These are phyloP conservation scores for Pseudogymnoascus sp. DNA, from an alignment of 2,329 filamentous ascomycete species.

Conservation along the genomic window DNA sequence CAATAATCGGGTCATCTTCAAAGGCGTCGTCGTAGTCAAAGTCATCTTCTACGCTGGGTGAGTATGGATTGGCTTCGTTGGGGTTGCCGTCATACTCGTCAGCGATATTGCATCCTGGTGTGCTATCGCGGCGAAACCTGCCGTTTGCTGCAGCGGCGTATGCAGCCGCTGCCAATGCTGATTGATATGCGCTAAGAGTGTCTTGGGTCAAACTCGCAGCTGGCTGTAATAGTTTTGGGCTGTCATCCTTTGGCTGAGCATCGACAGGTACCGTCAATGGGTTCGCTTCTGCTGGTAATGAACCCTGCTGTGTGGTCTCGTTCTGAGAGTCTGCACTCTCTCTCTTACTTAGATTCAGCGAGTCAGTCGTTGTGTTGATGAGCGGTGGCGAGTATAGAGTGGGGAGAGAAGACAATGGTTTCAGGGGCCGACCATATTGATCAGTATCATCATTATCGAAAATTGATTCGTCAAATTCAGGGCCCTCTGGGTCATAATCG, in stretches of 20 bases:
- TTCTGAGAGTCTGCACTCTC: slow-evolving; percentile 4
- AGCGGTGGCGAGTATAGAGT: slow-evolving; percentile 25
- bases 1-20: slow-evolving; percentile 86
- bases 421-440: slow-evolving; percentile 51
- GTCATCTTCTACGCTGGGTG: slow-evolving; percentile 21
- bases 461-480: slow-evolving; percentile 63
- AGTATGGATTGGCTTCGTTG: slow-evolving; percentile 18
- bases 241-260: not conserved
- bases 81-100: slow-evolving; percentile 12
- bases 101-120: slow-evolving; percentile 20
- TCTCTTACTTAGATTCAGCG: slow-evolving; percentile 14
- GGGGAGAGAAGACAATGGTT: slow-evolving; percentile 21
- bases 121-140: slow-evolving; percentile 57
- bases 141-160: slow-evolving; percentile 69
- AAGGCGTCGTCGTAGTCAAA: slow-evolving; percentile 54
- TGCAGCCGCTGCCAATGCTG: slow-evolving; percentile 74
- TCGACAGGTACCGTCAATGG: not conserved
- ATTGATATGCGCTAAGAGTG: slow-evolving; percentile 68
- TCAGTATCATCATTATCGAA: slow-evolving; percentile 64
- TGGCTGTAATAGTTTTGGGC: slow-evolving; percentile 9
- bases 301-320: not conserved
- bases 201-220: slow-evolving; percentile 38
- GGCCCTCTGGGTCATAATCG: slow-evolving; percentile 39
- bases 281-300: not conserved
- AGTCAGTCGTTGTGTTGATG: slow-evolving; percentile 16